Evolutionary conservation across 2,329 filamentous ascomycete genomes (phyloP).

Genomic region (Hypoxylon sp.): DNA sequence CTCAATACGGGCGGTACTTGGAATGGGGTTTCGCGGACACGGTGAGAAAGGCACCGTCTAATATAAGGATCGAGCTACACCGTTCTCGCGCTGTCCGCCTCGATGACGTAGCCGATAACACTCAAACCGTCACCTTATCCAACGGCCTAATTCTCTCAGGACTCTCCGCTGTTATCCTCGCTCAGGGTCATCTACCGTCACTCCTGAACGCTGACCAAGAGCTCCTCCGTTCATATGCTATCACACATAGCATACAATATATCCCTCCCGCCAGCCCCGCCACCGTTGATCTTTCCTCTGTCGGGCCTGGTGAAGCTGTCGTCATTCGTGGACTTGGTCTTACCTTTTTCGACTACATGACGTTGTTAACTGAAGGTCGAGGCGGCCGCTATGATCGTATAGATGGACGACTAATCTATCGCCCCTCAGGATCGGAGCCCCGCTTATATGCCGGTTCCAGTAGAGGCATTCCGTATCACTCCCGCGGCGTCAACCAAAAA

Average conservation of each 20-base stretch:
- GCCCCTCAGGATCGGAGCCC: slow-evolving; percentile 38
- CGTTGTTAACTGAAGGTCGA: slow-evolving; percentile 37
- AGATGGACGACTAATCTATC: neutral
- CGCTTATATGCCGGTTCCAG: slow-evolving; percentile 38
- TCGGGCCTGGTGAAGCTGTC: slow-evolving; percentile 24
- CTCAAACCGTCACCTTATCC: slow-evolving; percentile 32
- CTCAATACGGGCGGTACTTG: slow-evolving; percentile 34
- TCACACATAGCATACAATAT: slow-evolving; percentile 29
- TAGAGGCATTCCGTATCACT: slow-evolving; percentile 41
- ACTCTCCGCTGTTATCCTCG: slow-evolving; percentile 38
- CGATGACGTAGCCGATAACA: slow-evolving; percentile 21
- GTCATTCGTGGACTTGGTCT: slow-evolving; percentile 43
- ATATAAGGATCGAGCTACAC: slow-evolving; percentile 28
- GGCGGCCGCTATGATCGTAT: slow-evolving; percentile 32
- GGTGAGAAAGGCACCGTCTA: slow-evolving; percentile 1
- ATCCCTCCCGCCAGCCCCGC: slow-evolving; percentile 36
- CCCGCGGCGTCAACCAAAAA: slow-evolving; percentile 40
- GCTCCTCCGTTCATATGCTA: slow-evolving; percentile 11
- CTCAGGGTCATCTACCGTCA: slow-evolving; percentile 37
- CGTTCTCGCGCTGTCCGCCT: slow-evolving; percentile 21
- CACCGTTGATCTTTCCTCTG: slow-evolving; percentile 32
- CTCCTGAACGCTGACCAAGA: slow-evolving; percentile 3
- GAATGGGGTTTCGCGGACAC: slow-evolving; percentile 34
- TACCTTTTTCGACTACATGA: slow-evolving; percentile 44
- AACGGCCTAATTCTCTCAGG: slow-evolving; percentile 19